Base-by-base conservation (phyloP, 805 yeast genomes). In the Saccharomycopsis microspora region DNA sequence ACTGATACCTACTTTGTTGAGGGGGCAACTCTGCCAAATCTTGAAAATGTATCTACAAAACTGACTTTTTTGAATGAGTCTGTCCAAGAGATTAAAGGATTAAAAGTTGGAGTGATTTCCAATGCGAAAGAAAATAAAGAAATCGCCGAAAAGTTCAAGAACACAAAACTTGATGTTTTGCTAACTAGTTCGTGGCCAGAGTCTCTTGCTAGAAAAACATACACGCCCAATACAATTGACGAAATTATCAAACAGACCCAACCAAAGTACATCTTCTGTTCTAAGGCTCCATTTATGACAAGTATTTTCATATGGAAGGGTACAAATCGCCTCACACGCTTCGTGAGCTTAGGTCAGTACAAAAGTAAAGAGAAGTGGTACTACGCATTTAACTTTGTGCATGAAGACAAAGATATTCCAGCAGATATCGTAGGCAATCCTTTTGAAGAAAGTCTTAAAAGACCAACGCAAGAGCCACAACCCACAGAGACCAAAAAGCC, bases 201-300 rank as follows among this genome's bases (percentile, higher is more conserved):
- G 1, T 60, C 66, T 0, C 66, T 82, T 28, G 71, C 82, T 0
- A 58, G 62, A 8, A 71, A 67, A 47, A 68, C 70, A 35, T 19
- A 6, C 27, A 64, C 66, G 32, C 58, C 71, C 19, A 59, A 74
- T n/a, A 65, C 69, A 5, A 54, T 63, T 3, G 86, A 81, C 58
- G 57, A 56, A 4, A 50, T 79, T 1, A 71, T 76, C 2, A 60
- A 62, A 42, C 50, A 56, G 11, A 45, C 67, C 3, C 68, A 70
- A 50, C 95, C 95, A 3, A 65, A 77, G 48, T 85, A 85, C 58
- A 83, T 82, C 61, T 80, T 85, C 57, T 66, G 77, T 2, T 72
- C 69, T 29, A 77, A 79, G 0, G 64, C 65, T 38, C 77, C 70
- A 56, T 64, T 67, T 52, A 87, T 84, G 56, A 64, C 75, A 49